Base-by-base conservation (phyloP, 2,329 filamentous ascomycete genomes). In the Biscogniauxia marginata region DNA sequence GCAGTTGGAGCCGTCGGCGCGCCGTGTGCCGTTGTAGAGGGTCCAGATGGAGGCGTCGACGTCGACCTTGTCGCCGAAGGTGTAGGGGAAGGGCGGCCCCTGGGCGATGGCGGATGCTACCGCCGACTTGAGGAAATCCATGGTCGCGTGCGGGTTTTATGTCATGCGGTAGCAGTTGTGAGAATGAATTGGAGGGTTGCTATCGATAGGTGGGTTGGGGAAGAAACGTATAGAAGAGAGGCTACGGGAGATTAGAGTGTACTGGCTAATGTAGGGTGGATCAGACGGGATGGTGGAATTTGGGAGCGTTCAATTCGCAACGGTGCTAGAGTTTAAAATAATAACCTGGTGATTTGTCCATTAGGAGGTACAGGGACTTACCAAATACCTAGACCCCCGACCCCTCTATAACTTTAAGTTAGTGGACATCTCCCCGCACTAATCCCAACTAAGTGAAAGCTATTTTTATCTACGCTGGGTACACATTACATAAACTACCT, bases 81-180 rank as follows among this genome's bases (percentile, higher is more conserved):
- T 88, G 72, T 96, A 98, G 4, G 92, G 92, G 70, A 97, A 96
- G 5, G 93, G 88, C 52, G 93, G 92, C 1, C 93, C 93, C 73
- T 96, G 95, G 47, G 95, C 91, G 68, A 99, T 98, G 65, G 93
- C 93, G 59, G 95, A 98, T 47, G 93, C 93, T 71, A 98, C 92
- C 52, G 95, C 95, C 59, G 93, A 98, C 77, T 98, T 98, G 71
- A 99, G 84, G 70, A 98, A 98, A 74, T 99, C 93, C 95, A 99
- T 99, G 65, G 65, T 57, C 30, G 13, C 39, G 49, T 60, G 49
- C 46, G 54, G 8, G 6, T 5, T 18, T 45, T 58, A 59, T 56
- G 30, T 59, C 58, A 61, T 63, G 55, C 49, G 50, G 51, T 46
- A n/a, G 11, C 3, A 25, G 11, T 6, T 25, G 22, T 50, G 20